A percentile compares a stretch with the other conserved stretches of the same genome.
Evolutionary conservation across 148 eudicot species (phyloP).

Genomic region (Agrostemma githago): DNA sequence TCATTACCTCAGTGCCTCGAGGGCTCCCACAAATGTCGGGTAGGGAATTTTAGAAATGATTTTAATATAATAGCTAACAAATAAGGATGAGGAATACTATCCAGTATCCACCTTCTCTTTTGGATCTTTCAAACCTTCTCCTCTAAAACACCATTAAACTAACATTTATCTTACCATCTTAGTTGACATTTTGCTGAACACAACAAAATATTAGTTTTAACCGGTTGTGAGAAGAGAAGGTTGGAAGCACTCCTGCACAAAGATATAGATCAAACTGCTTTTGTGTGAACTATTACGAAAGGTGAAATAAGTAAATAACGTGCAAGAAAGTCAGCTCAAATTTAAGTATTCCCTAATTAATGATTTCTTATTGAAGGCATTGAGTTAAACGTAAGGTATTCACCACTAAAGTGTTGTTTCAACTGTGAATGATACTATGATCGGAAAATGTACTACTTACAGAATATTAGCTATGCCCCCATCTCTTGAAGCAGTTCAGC

Average conservation of each 20-base stretch:
- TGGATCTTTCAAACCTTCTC: too few species aligned
- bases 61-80: conserved; percentile 2
- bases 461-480: conserved; percentile 23
- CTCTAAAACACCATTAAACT: too few species aligned
- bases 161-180: too few species aligned
- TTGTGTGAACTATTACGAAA: background rate
- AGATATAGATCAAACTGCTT: conserved; percentile 1
- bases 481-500: conserved; percentile 48
- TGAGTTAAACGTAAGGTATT: background rate
- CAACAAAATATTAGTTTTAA: too few species aligned
- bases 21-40: too few species aligned
- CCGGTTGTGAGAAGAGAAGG: too few species aligned
- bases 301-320: conserved; percentile 11
- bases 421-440: conserved; percentile 4
- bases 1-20: too few species aligned
- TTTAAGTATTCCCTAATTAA: background rate
- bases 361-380: background rate
- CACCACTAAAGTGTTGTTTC: background rate
- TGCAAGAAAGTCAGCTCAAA: background rate
- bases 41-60: background rate
- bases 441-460: conserved; percentile 19
- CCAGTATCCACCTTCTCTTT: too few species aligned
- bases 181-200: too few species aligned
- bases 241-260: background rate
- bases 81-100: too few species aligned